Base-by-base conservation (phyloP, 106 monocot genomes). In the Ottelia alismoides region DNA sequence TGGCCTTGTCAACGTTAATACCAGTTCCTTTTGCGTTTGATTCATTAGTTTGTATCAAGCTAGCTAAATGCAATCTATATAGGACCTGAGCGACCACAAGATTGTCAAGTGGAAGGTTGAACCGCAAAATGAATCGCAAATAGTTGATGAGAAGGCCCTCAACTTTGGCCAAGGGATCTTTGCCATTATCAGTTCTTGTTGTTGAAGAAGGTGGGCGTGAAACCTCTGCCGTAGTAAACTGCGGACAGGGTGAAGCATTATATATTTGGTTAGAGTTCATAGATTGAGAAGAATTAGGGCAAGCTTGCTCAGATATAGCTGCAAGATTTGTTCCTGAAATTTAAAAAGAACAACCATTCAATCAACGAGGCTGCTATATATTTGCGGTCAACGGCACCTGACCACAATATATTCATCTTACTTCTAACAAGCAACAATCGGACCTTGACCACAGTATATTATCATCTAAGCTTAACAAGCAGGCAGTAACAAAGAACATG, bases 51-150 rank as follows among this genome's bases (percentile, higher is more conserved):
- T 76, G 60, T 47, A 96, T 88, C 64, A 81, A 72, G 46, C 69
- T 78, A 28, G 76, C 94, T 27, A 96, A 79, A 18, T 88, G 88
- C 64, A 96, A 74, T 30, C 94, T 67, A 56, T 89, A 75, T 49
- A 96, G 57, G 27, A 82, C 88, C 46, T 79, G 84, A 22, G 78
- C 54, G 22, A 82, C 84, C 24, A 79, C 56, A 48, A 53, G 57
- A 59, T 88, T 76, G 22, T 69, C 60, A 43, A 70, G 67, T 45
- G 94, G 73, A 31, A 69, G 45, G 26, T 81, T 81, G 55, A 85
- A 75, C 30, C 74, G 70, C 22, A 66, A 72, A 40, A 89, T 58
- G 24, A 96, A 63, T 22, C 88, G 84, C 54, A 96, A 65, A n/a
- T 81, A 88, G 16, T 76, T 74, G 55, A 96, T 68, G 56, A 85